Evolutionary conservation across 192 early-diverging fungal species (phyloP).

Genomic region (Linderina pennispora): DNA sequence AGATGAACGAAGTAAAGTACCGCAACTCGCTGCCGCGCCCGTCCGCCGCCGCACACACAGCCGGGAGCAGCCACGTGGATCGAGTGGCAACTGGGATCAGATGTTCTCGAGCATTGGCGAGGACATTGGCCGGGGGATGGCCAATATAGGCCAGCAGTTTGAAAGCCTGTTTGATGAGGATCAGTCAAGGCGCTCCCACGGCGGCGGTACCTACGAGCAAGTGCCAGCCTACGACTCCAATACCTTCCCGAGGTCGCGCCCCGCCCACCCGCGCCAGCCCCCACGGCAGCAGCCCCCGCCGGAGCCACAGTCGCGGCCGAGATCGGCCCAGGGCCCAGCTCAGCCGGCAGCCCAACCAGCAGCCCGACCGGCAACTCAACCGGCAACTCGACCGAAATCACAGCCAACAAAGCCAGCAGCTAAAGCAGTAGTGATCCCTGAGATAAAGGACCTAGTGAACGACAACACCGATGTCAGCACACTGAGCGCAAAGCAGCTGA

Average conservation of each 20-base stretch:
- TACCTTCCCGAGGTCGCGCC: too few species aligned
- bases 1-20: slow-evolving; percentile 28
- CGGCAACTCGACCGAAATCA: too few species aligned
- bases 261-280: slow-evolving; percentile 9
- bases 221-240: slow-evolving; percentile 1
- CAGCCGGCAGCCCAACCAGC: not conserved
- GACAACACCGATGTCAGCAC: slow-evolving; percentile 47
- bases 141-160: slow-evolving; percentile 17
- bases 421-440: slow-evolving; percentile 1
- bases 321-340: not conserved
- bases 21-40: slow-evolving; percentile 30
- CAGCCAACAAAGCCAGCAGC: not conserved
- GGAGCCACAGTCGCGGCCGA: slow-evolving; percentile 3
- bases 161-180: slow-evolving; percentile 8
- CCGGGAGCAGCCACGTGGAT: not conserved
- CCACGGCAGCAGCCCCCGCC: slow-evolving; percentile 12
- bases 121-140: slow-evolving; percentile 39
- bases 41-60: slow-evolving; percentile 2
- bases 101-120: slow-evolving; percentile 34
- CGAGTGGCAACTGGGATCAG: slow-evolving; percentile 24
- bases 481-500: slow-evolving; percentile 63
- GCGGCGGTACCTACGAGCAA: not conserved
- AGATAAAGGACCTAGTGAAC: slow-evolving; percentile 31
- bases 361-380: too few species aligned
- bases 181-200: too few species aligned